A percentile compares a stretch with the other conserved stretches of the same genome.
phyloP scores from a whole-genome alignment of 2,329 filamentous ascomycete genomes.

The Byssothecium circinans region DNA sequence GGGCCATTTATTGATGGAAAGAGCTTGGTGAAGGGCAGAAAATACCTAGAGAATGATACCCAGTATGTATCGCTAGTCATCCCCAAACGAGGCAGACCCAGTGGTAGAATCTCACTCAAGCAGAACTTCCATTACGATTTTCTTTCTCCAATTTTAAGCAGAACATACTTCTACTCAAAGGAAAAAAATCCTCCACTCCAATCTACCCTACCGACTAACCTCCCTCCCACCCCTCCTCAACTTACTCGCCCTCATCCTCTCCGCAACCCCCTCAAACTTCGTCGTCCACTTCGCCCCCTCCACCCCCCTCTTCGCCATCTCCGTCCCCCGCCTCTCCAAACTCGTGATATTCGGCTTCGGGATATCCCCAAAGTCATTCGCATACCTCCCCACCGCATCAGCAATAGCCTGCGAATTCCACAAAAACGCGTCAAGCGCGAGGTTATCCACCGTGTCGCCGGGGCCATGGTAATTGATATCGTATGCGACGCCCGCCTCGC shows the following conservation, averaged over 20 bases:
- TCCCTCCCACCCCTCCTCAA: background rate
- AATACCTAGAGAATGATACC: too few relatives aligned
- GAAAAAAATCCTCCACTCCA: too few relatives aligned
- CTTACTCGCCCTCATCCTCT: background rate
- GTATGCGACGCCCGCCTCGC: conserved; percentile 40
- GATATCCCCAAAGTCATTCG: conserved; percentile 40
- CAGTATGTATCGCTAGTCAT: too few relatives aligned
- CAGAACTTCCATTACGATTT: too few relatives aligned
- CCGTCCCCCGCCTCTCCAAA: too few relatives aligned
- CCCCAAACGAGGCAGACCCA: too few relatives aligned
- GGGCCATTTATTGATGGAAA: too few relatives aligned
- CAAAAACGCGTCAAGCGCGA: conserved; percentile 41
- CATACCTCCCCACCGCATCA: conserved; percentile 44
- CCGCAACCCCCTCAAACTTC: background rate
- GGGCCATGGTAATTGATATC: conserved; percentile 44
- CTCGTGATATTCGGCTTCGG: conserved; percentile 28
- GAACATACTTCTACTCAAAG: too few relatives aligned
- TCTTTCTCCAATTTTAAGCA: too few relatives aligned
- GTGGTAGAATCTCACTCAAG: too few relatives aligned
- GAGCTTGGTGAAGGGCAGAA: too few relatives aligned
- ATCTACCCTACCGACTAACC: background rate
- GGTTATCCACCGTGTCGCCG: conserved; percentile 42
- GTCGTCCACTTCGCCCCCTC: background rate
- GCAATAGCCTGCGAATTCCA: conserved; percentile 45
- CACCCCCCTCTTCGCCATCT: conserved; percentile 7